Percentiles rank a stretch among this genome's conserved stretches.
These are phyloP conservation scores for Primulina eburnea DNA, from an alignment of 257 asterid species.

Conservation along the genomic window DNA sequence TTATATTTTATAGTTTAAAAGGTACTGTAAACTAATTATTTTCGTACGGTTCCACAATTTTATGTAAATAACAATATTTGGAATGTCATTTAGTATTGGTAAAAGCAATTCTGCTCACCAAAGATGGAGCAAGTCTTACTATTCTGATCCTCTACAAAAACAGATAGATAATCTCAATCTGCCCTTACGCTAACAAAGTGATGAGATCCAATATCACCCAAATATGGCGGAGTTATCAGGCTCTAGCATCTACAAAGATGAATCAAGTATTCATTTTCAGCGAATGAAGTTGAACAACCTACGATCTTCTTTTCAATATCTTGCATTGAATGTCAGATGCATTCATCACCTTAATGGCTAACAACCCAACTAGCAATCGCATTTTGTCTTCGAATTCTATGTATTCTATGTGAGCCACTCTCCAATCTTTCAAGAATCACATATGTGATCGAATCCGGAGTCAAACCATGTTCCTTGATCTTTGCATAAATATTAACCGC, in stretches of 20 bases:
- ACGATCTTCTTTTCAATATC: no score
- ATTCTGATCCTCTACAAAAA: not conserved
- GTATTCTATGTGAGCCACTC: conserved; percentile 59
- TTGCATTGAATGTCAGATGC: not conserved
- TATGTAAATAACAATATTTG: not conserved
- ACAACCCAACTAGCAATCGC: conserved; percentile 96
- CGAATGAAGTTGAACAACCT: not conserved
- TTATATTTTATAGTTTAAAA: no score
- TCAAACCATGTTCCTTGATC: conserved; percentile 75
- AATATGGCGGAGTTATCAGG: not conserved
- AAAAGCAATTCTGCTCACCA: not conserved
- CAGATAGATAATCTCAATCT: not conserved
- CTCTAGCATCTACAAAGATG: not conserved
- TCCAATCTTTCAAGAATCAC: conserved; percentile 75
- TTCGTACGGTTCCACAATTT: no score
- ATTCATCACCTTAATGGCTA: conserved; percentile 74
- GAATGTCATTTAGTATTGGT: not conserved
- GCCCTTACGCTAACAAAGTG: not conserved
- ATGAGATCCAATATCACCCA: not conserved
- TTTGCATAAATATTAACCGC: conserved; percentile 81
- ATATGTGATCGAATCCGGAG: conserved; percentile 82
- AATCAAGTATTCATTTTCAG: not conserved
- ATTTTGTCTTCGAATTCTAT: conserved; percentile 57
- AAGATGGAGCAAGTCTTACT: not conserved
- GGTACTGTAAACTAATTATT: not conserved